phyloP scores from a whole-genome alignment of 208 protist species.

The Acanthamoeba rhysodes region DNA sequence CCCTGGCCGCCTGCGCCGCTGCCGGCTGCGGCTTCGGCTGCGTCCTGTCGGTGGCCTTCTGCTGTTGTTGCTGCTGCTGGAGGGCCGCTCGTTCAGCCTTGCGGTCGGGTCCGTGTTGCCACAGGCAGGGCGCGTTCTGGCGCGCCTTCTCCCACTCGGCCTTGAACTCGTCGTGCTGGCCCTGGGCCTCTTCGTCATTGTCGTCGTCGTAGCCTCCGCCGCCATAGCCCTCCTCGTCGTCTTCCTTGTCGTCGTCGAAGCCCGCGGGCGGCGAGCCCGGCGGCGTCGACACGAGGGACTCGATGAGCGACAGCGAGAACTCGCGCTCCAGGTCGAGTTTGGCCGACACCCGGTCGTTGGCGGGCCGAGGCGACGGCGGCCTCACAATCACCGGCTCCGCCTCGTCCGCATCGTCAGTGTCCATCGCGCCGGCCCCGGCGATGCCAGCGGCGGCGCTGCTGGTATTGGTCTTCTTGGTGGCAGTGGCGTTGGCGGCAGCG shows the following conservation, averaged over 20 bases:
- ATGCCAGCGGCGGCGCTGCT: too few species aligned
- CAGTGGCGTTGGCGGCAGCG: background rate
- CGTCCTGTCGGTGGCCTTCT: background rate
- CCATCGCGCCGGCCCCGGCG: background rate
- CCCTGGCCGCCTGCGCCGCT: background rate
- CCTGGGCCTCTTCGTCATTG: background rate
- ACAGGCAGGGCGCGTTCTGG: background rate
- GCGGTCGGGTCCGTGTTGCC: background rate
- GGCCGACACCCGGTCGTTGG: background rate
- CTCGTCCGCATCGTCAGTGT: background rate
- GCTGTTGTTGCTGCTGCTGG: background rate
- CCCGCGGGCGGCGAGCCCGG: background rate
- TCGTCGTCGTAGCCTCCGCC: background rate
- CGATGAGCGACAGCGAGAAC: conserved; percentile 41
- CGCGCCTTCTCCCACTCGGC: conserved; percentile 1
- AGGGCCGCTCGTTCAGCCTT: background rate
- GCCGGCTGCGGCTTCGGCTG: background rate
- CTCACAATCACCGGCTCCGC: background rate
- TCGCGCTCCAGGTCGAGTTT: conserved; percentile 4
- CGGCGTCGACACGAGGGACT: background rate
- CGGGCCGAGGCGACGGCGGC: conserved; percentile 8
- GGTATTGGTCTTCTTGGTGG: background rate
- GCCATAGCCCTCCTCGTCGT: background rate
- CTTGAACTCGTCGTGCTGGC: conserved; percentile 55
- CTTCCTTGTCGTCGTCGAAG: background rate